phyloP scores from a whole-genome alignment of 176 grass and related monocot species.

The Eleusine coracana region DNA sequence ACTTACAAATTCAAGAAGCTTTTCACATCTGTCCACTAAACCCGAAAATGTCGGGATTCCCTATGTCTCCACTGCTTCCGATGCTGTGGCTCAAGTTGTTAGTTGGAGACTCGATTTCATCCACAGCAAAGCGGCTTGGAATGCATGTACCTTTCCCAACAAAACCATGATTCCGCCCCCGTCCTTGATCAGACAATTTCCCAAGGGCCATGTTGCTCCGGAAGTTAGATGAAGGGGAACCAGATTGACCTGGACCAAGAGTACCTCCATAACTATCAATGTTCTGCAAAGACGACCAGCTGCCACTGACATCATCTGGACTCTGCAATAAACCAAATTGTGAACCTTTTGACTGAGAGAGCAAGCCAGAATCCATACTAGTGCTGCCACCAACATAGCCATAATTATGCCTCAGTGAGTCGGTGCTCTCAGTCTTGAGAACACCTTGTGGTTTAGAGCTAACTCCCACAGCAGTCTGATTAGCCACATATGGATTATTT shows the following conservation, averaged over 20 bases:
- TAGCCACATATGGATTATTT: constrained; percentile 45
- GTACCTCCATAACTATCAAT: constrained; percentile 52
- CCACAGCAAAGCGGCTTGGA: constrained; percentile 80
- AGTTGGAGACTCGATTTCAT: constrained; percentile 88
- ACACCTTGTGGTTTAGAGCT: constrained; percentile 46
- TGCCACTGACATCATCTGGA: constrained; percentile 53
- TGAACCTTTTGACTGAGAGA: constrained; percentile 63
- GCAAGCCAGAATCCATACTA: constrained; percentile 58
- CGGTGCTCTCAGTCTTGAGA: constrained; percentile 54
- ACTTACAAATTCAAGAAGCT: constrained; percentile 62
- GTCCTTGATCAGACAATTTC: constrained; percentile 60
- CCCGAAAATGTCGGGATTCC: constrained; percentile 67
- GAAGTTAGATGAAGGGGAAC: constrained; percentile 53
- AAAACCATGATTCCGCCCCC: constrained; percentile 85
- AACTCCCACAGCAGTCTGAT: constrained; percentile 49
- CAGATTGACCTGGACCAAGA: constrained; percentile 38
- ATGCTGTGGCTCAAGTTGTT: constrained; percentile 73
- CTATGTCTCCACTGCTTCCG: constrained; percentile 70
- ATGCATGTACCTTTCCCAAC: constrained; percentile 95
- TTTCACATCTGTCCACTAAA: constrained; percentile 77
- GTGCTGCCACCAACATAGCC: constrained; percentile 43
- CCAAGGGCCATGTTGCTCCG: constrained; percentile 44
- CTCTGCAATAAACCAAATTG: constrained; percentile 60
- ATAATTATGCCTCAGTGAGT: constrained; percentile 51
- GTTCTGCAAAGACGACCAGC: constrained; percentile 51